Evolutionary conservation across 495 filamentous ascomycete genomes (phyloP).

Genomic region (Evansstolkia leycettana): DNA sequence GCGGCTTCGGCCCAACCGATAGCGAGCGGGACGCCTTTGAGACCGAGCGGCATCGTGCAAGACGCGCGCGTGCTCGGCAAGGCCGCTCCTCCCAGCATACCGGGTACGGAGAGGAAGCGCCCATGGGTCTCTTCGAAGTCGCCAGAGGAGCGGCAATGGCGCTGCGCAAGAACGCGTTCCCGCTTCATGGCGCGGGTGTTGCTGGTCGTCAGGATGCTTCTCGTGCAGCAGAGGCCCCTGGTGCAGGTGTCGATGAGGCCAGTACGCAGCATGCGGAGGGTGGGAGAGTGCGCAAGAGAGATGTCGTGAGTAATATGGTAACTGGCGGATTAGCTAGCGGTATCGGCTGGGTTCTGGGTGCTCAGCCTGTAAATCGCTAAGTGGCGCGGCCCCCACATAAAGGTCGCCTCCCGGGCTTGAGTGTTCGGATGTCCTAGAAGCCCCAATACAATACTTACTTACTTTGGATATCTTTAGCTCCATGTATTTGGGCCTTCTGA

Average conservation of each 20-base stretch:
- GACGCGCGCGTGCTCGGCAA: conserved; percentile 26
- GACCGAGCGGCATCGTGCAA: conserved; percentile 24
- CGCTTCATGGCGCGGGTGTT: conserved; percentile 22
- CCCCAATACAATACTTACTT: too few relatives aligned
- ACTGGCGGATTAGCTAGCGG: conserved; percentile 65
- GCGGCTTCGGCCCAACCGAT: conserved; percentile 44
- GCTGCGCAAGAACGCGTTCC: conserved; percentile 50
- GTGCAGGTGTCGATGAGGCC: conserved; percentile 11
- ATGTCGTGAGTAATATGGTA: conserved; percentile 66
- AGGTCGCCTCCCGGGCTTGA: too few relatives aligned
- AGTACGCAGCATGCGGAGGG: conserved; percentile 24
- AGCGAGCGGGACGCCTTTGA: conserved; percentile 35
- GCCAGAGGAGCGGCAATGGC: conserved; percentile 73
- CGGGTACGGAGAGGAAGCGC: conserved; percentile 52
- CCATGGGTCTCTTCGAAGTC: conserved; percentile 90
- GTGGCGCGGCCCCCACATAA: too few relatives aligned
- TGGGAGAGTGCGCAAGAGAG: conserved; percentile 59
- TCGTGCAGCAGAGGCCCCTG: conserved; percentile 6
- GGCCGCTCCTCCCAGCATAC: conserved; percentile 3
- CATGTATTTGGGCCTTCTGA: too few relatives aligned
- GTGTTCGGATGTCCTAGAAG: too few relatives aligned
- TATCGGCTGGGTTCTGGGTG: conserved; percentile 76
- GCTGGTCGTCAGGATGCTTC: conserved; percentile 1
- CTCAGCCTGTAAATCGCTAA: conserved; percentile 35
- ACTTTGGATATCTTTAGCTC: too few relatives aligned